Evolutionary conservation across 805 yeast genomes (phyloP), one percentile per base, ranked within the genome.

Genomic region (Yamadazyma sp.): DNA sequence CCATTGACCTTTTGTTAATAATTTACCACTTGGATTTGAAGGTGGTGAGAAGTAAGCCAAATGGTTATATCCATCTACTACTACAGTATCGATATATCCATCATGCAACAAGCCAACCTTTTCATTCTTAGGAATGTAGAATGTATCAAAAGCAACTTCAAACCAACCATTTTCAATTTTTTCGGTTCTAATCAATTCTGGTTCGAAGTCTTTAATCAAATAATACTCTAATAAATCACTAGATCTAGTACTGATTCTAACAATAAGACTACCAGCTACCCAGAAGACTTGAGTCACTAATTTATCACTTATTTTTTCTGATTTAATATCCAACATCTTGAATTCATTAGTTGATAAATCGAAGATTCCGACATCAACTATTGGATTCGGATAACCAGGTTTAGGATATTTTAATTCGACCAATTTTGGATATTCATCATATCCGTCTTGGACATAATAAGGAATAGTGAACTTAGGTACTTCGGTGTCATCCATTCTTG

Each of bases 31-130:
- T 0, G 60, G 48, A 22, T 71, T 52, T 4, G 58, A 50, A 2
- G 87, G 77, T 4, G 95, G 93, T 2, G 85, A 66, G 54, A 78
- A 93, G 57, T 83, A 89, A 0, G 88, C 98, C 43, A 93, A 65
- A 57, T 93, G 98, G 42, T 73, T 76, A 53, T 58, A 81, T 0
- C 83, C 81, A 41, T 76, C 65, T 22, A 65, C 69, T 12, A 73
- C 77, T 10, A 78, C 69, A 1, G 89, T 73, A 56, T 93, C 98
- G 39, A 93, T 75, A 58, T 93, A 93, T 0, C 91, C 91, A 39
- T 67, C 69, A 30, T 66, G 58, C 15, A 58, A 44, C 23, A 68
- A 49, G 9, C 70, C 70, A 22, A 49, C 32, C 4, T 56, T 27
- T 23, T 56, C 58, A 33, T 65, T 57, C 35, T 54, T 53, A 2